Evolutionary conservation across 164 flowering plant genomes (phyloP), one percentile per base, ranked within the genome.

Genomic region (Malania oleifera): DNA sequence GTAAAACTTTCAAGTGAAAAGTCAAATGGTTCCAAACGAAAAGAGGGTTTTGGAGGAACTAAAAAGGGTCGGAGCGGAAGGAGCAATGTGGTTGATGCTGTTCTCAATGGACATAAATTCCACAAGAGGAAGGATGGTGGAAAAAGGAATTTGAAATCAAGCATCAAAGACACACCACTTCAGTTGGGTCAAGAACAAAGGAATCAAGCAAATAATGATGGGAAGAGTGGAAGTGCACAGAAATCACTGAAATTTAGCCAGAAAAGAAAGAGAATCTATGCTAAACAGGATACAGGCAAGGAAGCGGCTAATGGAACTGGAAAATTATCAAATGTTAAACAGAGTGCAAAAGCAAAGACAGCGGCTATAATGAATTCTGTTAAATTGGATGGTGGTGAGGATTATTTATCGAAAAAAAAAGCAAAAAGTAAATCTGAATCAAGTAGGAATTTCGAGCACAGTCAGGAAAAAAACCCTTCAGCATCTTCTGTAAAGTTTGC

Each of bases 201-300:
- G 38, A 0, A 34, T 39, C 6, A 1, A 17, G 43, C 13, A 17
- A 17, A 39, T 13, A 11, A 0, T 11, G 43, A 13, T 10, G 13
- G 43, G 43, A 39, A 9, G 22, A 43, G 5, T 17, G 46, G 18
- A 18, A n/a, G n/a, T n/a, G n/a, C n/a, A n/a, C n/a, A n/a, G n/a
- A n/a, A n/a, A n/a, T 22, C n/a, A 2, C 60, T 28, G 65, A 60
- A 2, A 58, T 54, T 54, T 60, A 57, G 62, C 29, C 2, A 52
- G 61, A 77, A 60, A 53, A 72, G 66, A 61, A 77, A 82, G 73
- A 67, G 79, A 43, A 34, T 62, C 22, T 73, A 56, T 49, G 76
- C 70, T 44, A 69, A 50, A 2, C 44, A 18, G 23, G 60, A 54
- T 34, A 29, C 0, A n/a, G 41, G 28, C 13, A 34, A 51, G 57